Conservation (phyloP, 768 basidiomycete genomes). For the Tricholoma saponaceum region DNA sequence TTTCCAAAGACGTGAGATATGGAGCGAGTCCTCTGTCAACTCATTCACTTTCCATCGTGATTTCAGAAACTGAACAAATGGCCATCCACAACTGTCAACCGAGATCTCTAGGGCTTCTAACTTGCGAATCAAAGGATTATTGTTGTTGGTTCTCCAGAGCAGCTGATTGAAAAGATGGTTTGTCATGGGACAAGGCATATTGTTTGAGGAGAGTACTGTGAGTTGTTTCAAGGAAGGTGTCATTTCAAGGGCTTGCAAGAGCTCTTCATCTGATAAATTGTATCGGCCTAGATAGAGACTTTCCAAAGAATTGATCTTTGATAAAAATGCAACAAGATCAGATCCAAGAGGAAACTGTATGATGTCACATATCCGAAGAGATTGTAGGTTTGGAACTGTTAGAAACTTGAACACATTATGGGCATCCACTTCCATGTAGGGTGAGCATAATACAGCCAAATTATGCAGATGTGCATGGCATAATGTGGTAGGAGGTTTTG, state of each 20-base stretch:
- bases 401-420: conserved; percentile 31
- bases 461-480: conserved; percentile 27
- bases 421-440: conserved; percentile 33
- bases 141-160: conserved; percentile 26
- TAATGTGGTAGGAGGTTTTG: conserved; percentile 11
- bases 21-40: neutral
- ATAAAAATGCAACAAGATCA: conserved; percentile 31
- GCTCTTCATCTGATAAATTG: conserved; percentile 27
- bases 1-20: conserved; percentile 7
- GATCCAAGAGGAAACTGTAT: conserved; percentile 26
- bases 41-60: conserved; percentile 19
- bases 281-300: conserved; percentile 36
- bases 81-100: conserved; percentile 27
- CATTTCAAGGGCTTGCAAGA: conserved; percentile 28
- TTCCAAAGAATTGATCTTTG: conserved; percentile 25
- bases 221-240: conserved; percentile 28
- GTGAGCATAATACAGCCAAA: conserved; percentile 33
- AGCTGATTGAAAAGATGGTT: conserved; percentile 29
- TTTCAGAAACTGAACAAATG: conserved; percentile 33
- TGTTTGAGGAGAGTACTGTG: conserved; percentile 30
- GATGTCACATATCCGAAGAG: conserved; percentile 37
- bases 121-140: conserved; percentile 25
- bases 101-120: conserved; percentile 34
- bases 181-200: conserved; percentile 25
- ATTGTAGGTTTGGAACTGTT: conserved; percentile 30